phyloP scores from a whole-genome alignment of 2,329 filamentous ascomycete genomes.

The Thermochaetoides dissita region DNA sequence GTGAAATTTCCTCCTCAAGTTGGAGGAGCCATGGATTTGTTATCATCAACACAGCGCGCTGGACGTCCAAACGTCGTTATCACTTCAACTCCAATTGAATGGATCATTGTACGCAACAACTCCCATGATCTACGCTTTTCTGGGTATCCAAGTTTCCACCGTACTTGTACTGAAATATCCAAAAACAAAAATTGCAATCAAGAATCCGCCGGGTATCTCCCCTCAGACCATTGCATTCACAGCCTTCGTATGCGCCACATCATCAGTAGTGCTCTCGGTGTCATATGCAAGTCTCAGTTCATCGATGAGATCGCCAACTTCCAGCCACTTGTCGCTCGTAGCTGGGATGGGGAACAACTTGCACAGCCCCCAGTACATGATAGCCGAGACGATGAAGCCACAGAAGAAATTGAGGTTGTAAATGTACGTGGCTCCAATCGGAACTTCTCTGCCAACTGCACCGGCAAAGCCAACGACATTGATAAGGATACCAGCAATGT shows the following conservation, averaged over 20 bases:
- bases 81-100: too few relatives aligned
- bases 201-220: too few relatives aligned
- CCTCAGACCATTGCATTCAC: constrained; percentile 1
- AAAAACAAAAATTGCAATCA: too few relatives aligned
- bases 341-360: constrained; percentile 58
- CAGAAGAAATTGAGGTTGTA: constrained; percentile 87
- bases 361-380: constrained; percentile 58
- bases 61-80: too few relatives aligned
- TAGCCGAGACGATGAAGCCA: constrained; percentile 58
- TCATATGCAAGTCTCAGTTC: constrained; percentile 36
- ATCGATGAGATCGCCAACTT: constrained; percentile 52
- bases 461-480: constrained; percentile 88
- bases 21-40: too few relatives aligned
- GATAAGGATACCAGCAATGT: constrained; percentile 70
- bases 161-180: too few relatives aligned
- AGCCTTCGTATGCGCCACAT: constrained; percentile 1
- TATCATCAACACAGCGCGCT: too few relatives aligned
- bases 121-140: too few relatives aligned
- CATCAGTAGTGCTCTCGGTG: constrained; percentile 8
- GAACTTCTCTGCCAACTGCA: constrained; percentile 57
- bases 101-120: too few relatives aligned
- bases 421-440: constrained; percentile 66
- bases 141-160: too few relatives aligned
- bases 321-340: constrained; percentile 62
- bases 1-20: too few relatives aligned